Evolutionary conservation across 1,284 basidiomycete genomes (phyloP).

Genomic region (Butyriboletus appendiculatus): DNA sequence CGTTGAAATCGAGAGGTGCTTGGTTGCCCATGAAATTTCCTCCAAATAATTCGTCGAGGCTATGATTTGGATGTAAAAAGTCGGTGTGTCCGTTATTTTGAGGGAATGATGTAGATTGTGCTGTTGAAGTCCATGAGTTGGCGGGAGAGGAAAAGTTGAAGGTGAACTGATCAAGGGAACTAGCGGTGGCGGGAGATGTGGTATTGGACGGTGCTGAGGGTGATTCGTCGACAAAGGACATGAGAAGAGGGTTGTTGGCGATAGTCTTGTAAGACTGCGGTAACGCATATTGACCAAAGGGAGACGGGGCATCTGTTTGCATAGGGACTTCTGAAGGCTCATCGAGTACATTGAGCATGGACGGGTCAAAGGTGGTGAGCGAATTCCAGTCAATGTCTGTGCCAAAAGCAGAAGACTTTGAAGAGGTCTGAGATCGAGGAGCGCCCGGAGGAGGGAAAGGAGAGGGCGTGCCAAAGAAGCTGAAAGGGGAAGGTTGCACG

Average conservation of each 20-base stretch:
- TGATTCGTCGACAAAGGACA: conserved; percentile 70
- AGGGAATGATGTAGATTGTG: conserved; percentile 41
- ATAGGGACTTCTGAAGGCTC: conserved; percentile 50
- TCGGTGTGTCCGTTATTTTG: conserved; percentile 22
- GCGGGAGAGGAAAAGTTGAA: conserved; percentile 27
- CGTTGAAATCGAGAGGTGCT: conserved; percentile 46
- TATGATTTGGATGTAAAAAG: conserved; percentile 37
- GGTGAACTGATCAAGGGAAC: conserved; percentile 25
- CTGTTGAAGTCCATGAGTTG: conserved; percentile 38
- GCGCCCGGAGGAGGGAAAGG: conserved; percentile 29
- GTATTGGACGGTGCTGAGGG: conserved; percentile 28
- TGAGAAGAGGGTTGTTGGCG: conserved; percentile 76
- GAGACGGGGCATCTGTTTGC: conserved; percentile 61
- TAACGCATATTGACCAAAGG: conserved; percentile 38
- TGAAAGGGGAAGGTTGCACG: conserved; percentile 31
- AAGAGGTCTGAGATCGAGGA: conserved; percentile 23
- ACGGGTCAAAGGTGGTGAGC: conserved; percentile 65
- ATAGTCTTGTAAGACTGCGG: conserved; percentile 63
- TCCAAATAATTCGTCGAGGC: conserved; percentile 65
- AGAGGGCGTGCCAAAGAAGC: conserved; percentile 30
- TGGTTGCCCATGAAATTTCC: conserved; percentile 48
- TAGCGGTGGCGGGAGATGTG: conserved; percentile 17
- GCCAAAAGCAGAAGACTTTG: conserved; percentile 14
- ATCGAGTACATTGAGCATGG: conserved; percentile 59
- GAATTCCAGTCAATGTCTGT: conserved; percentile 65